A percentile compares a stretch with the other conserved stretches of the same genome.
Conservation (phyloP, 306 rosid genomes). For the Cucumis sativus region Cucumber_9930_V3 NC_026657.2:35384001-35384500, state of each 20-base stretch:
- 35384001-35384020: neutral
- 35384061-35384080: neutral
- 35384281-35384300: too few species aligned
- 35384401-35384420: neutral
- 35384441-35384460: slow-evolving; percentile 4
- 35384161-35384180: neutral
- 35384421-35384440: neutral
- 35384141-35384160: too few species aligned
- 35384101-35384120: neutral
- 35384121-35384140: too few species aligned
- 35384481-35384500: neutral
- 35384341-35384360: neutral
- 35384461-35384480: neutral
- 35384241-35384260: too few species aligned
- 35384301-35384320: too few species aligned
- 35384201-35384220: too few species aligned
- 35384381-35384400: neutral
- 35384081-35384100: neutral
- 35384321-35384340: neutral
- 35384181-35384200: neutral
- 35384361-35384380: neutral
- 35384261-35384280: too few species aligned
- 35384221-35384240: too few species aligned
- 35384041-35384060: neutral
- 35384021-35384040: neutral